These are phyloP conservation scores for Viridothelium virens DNA, from an alignment of 495 filamentous ascomycete species.

Conservation along the genomic window DNA sequence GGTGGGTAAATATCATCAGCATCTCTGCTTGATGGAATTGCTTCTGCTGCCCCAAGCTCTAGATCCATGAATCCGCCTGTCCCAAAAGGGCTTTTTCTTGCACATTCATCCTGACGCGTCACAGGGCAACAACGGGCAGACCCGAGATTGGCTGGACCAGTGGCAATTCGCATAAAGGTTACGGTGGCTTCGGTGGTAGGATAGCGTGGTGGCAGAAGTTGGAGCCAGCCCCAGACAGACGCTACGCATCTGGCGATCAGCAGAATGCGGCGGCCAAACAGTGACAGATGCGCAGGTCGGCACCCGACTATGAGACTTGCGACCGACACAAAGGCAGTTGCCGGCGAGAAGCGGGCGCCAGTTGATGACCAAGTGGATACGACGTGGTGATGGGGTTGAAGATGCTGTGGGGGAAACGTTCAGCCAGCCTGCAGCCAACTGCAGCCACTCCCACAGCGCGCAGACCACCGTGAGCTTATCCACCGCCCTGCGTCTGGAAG, in stretches of 20 bases:
- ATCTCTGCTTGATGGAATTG: not conserved
- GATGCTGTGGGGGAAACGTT: conserved; percentile 2
- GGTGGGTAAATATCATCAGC: not conserved
- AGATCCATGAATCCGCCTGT: conserved; percentile 3
- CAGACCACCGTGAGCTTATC: not conserved
- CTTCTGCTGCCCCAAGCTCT: not conserved
- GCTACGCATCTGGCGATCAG: not conserved
- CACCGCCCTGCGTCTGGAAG: not conserved
- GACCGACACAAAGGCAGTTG: not conserved
- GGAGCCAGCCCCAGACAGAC: not conserved
- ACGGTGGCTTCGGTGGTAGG: conserved; percentile 3
- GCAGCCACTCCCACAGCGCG: not conserved
- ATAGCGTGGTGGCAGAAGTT: conserved; percentile 6
- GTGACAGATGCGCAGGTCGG: not conserved
- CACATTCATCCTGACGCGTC: conserved; percentile 9
- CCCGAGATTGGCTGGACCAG: conserved; percentile 2
- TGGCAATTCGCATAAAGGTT: not conserved
- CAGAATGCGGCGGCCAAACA: not conserved
- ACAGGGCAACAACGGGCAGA: conserved; percentile 11
- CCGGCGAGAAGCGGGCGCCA: not conserved
- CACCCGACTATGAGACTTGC: no score
- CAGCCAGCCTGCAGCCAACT: not conserved
- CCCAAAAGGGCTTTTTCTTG: not conserved
- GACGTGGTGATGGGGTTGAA: not conserved
- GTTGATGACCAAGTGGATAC: not conserved